Evolutionary conservation across 2,329 filamentous ascomycete genomes (phyloP), one percentile per base, ranked within the genome.

Genomic region (Alternaria brassicae): DNA sequence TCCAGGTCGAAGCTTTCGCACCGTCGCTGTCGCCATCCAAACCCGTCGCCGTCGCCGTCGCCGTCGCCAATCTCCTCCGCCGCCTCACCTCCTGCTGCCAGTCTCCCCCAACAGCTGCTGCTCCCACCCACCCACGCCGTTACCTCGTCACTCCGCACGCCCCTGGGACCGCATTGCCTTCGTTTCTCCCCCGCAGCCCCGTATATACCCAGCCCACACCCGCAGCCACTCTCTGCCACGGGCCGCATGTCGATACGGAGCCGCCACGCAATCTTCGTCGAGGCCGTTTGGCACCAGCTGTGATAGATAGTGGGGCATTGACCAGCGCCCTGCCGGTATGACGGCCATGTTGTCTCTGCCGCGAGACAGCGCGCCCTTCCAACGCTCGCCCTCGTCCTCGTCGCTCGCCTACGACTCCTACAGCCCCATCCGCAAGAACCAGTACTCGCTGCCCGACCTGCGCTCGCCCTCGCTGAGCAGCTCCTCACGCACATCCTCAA

Each of bases 401-500:
- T 77, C 80, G 21, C 79, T 81, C 41, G 76, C 82, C 56, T 78
- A 79, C 66, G 79, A 76, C 68, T 67, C 74, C 30, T 67, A 74
- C 55, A 53, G 68, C 32, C 61, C 71, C 23, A 71, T 74, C 37
- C 74, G 74, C 42, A 74, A 75, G 58, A 73, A 72, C 57, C 72
- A 66, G 60, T 74, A 71, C 62, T 74, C 75, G 49, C 70, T 72
- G 45, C 68, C 73, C 58, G 77, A 80, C 62, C 71, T 79, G 65
- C 74, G 66, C 63, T 66, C 75, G 27, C 68, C 67, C 56, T 75
- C 77, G 25, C 62, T 75, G 52, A 68, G 72, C 44, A 21, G 44
- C 51, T 75, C 78, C 44, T 78, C 77, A 27, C 72, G 73, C 50
- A 83, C 71, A 56, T 82, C 84, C 4, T 89, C 88, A 2, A 86